A percentile compares a stretch with the other conserved stretches of the same genome.
phyloP scores from a whole-genome alignment of 805 yeast species.

The Starmerella stigmatis region DNA sequence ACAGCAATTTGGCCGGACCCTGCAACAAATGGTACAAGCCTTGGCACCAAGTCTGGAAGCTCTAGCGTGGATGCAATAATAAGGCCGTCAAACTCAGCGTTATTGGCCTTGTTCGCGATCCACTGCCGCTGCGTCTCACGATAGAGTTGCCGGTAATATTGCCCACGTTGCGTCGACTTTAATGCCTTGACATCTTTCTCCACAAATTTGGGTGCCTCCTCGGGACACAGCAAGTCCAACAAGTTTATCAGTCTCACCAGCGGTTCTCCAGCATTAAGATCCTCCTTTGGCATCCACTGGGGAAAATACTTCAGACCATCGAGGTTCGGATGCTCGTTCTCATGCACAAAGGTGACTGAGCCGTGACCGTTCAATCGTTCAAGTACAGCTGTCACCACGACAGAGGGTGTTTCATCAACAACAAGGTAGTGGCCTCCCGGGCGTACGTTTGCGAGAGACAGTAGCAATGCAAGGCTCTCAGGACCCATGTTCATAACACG shows the following conservation, averaged over 20 bases:
- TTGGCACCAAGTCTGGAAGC: conserved; percentile 53
- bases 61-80: conserved; percentile 64
- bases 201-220: conserved; percentile 39
- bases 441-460: conserved; percentile 69
- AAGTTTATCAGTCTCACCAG: conserved; percentile 64
- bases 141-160: conserved; percentile 54
- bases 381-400: conserved; percentile 71
- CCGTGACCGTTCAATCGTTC: conserved; percentile 79
- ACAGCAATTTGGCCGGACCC: conserved; percentile 84
- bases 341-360: conserved; percentile 65
- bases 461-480: conserved; percentile 67
- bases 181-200: conserved; percentile 42
- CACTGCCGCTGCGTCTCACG: conserved; percentile 37
- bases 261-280: conserved; percentile 25
- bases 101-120: conserved; percentile 36
- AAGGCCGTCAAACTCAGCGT: conserved; percentile 61
- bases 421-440: conserved; percentile 86
- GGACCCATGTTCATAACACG: conserved; percentile 70
- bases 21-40: conserved; percentile 51
- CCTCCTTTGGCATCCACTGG: conserved; percentile 18
- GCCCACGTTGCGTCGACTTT: conserved; percentile 51
- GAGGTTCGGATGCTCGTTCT: conserved; percentile 83
- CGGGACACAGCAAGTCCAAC: conserved; percentile 76
- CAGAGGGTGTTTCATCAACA: conserved; percentile 90
- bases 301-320: conserved; percentile 53